Base-by-base conservation (phyloP, 176 grass and related monocot genomes). In the Saccharum spontaneum region DNA sequence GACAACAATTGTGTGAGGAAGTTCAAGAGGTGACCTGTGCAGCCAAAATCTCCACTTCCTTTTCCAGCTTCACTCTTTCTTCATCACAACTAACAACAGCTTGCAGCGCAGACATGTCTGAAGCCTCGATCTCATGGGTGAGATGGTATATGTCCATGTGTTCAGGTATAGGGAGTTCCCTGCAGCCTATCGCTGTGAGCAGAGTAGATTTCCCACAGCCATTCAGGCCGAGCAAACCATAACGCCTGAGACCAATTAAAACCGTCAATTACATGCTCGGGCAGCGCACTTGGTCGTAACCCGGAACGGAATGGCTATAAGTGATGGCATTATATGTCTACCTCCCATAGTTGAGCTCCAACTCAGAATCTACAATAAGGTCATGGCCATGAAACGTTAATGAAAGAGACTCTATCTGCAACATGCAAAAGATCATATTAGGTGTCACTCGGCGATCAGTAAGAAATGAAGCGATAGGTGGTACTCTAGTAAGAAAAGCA, bases 101-200 rank as follows among this genome's bases (percentile, higher is more conserved):
- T 78, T 89, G 64, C 5, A 97, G 82, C 7, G 95, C 80, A 22
- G 95, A 90, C 95, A 97, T 94, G 66, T 97, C 89, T 30, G 92
- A 94, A 80, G 92, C 95, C 80, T 97, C 95, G 10, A 97, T 97
- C 74, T 97, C 95, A 22, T 78, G 86, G 50, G 39, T 85, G 33
- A 97, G 88, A 52, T 97, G 97, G 81, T 94, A 92, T 36, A 98
- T 98, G 84, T 98, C 97, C 97, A 98, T 98, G 82, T 98, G 97
- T 18, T 95, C 88, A 70, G 93, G 97, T 69, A 98, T 95, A 10
- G 97, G 97, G 39, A 98, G 87, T 74, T 95, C 97, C 69, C 90
- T 90, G 81, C 84, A 88, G 54, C 95, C 92, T 79, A 97, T 83
- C 46, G 95, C 88, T 76, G 84, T 61, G 24, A 94, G 92, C 38